Conservation (phyloP, 768 basidiomycete species). For the Rhizopogon salebrosus region DNA sequence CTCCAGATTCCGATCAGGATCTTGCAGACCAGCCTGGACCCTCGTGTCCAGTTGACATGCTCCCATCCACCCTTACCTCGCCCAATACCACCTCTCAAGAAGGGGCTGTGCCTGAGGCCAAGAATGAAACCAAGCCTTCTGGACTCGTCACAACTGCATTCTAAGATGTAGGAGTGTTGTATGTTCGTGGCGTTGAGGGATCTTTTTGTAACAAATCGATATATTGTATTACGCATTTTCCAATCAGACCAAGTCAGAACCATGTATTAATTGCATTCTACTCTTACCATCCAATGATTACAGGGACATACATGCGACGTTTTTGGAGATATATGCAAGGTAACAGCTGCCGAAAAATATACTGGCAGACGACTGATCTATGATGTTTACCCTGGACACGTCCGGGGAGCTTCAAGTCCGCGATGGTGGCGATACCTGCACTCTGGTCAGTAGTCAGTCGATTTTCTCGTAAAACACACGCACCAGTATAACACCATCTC, state of each 20-base stretch:
- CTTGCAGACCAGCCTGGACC: not conserved
- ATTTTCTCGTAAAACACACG: constrained; percentile 19
- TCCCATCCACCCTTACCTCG: not conserved
- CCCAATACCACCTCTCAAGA: not conserved
- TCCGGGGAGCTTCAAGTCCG: constrained; percentile 42
- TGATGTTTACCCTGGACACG: not conserved
- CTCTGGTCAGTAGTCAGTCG: constrained; percentile 7
- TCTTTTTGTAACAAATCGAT: not conserved
- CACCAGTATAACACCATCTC: constrained; percentile 95
- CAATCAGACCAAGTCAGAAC: not conserved
- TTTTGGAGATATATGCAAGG: not conserved
- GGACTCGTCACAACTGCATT: not conserved
- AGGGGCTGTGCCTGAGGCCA: not conserved
- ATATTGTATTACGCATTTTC: not conserved
- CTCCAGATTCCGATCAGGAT: constrained; percentile 59
- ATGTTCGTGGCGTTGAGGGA: not conserved
- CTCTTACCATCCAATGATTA: constrained; percentile 6
- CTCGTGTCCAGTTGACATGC: not conserved
- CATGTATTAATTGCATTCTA: not conserved
- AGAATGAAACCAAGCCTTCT: not conserved
- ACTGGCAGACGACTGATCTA: constrained; percentile 18
- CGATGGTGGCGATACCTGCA: constrained; percentile 76
- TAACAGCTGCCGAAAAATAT: constrained; percentile 29
- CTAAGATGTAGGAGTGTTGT: not conserved
- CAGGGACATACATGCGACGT: not conserved